These are phyloP conservation scores for Paxillus involutus DNA, from an alignment of 768 basidiomycete genomes.

Conservation along the genomic window DNA sequence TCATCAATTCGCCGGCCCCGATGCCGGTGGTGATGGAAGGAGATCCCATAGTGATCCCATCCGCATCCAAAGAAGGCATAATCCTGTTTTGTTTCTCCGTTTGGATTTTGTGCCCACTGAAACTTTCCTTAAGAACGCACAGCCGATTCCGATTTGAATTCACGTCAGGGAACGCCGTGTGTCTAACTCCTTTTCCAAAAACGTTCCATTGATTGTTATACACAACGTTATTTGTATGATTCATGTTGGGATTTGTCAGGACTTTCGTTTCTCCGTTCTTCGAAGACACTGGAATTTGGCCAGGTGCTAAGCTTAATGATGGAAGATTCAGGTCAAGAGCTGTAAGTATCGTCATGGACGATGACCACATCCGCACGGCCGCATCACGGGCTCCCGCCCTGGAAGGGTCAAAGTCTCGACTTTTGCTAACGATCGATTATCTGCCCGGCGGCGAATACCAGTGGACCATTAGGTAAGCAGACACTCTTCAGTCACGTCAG, in stretches of 20 bases:
- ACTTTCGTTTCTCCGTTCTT: not conserved
- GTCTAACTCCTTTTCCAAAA: not conserved
- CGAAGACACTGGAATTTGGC: not conserved
- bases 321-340: no score
- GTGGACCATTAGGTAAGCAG: not conserved
- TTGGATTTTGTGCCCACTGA: not conserved
- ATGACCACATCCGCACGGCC: not conserved
- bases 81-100: not conserved
- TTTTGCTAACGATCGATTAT: no score
- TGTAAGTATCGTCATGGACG: not conserved
- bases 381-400: not conserved
- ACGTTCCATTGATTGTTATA: not conserved
- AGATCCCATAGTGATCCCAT: not conserved
- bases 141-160: not conserved
- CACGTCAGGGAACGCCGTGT: not conserved
- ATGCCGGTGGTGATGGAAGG: not conserved
- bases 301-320: not conserved
- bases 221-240: not conserved
- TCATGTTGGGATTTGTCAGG: not conserved
- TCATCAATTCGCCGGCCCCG: conserved; percentile 5
- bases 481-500: not conserved
- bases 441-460: not conserved
- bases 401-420: no score
- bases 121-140: not conserved
- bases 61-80: not conserved